phyloP scores from a whole-genome alignment of 202 grass and related monocot species.

The Dendrocalamus latiflorus region DNA sequence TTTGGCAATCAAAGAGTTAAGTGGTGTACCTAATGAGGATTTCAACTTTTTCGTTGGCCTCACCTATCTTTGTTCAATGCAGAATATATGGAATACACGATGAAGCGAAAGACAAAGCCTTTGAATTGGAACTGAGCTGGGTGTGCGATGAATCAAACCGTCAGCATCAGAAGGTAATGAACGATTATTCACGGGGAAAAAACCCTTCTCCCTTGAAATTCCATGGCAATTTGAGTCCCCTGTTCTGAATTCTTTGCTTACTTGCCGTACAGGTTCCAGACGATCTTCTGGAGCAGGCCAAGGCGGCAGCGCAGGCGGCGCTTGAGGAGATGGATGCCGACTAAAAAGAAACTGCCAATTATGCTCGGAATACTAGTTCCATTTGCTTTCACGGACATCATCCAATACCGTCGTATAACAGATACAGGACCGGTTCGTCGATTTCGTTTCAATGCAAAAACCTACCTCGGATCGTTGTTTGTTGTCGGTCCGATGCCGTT shows the following conservation, averaged over 20 bases:
- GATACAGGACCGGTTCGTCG: no score
- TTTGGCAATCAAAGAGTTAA: not conserved
- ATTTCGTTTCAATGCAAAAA: no score
- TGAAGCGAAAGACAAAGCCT: slow-evolving; percentile 73
- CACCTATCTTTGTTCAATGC: not conserved
- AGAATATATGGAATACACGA: slow-evolving; percentile 79
- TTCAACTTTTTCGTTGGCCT: not conserved
- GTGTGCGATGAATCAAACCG: slow-evolving; percentile 70
- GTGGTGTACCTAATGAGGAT: not conserved
- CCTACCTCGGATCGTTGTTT: no score
- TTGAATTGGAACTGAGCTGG: slow-evolving; percentile 81
- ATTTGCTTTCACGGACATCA: not conserved
- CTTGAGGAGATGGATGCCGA: slow-evolving; percentile 81
- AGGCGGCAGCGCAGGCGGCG: slow-evolving; percentile 58
- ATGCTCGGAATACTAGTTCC: not conserved
- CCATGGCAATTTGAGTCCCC: not conserved
- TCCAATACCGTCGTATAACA: not conserved
- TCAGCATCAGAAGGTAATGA: slow-evolving; percentile 60
- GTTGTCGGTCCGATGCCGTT: no score
- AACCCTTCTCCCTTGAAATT: not conserved
- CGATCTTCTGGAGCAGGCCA: slow-evolving; percentile 55
- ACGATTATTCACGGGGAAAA: not conserved
- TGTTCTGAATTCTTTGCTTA: not conserved
- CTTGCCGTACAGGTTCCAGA: slow-evolving; percentile 55
- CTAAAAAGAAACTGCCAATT: not conserved